Percentiles rank a stretch among this genome's conserved stretches.
These are phyloP conservation scores for Tephrocybe sp. DNA, from an alignment of 768 basidiomycete genomes.

Conservation along the genomic window DNA sequence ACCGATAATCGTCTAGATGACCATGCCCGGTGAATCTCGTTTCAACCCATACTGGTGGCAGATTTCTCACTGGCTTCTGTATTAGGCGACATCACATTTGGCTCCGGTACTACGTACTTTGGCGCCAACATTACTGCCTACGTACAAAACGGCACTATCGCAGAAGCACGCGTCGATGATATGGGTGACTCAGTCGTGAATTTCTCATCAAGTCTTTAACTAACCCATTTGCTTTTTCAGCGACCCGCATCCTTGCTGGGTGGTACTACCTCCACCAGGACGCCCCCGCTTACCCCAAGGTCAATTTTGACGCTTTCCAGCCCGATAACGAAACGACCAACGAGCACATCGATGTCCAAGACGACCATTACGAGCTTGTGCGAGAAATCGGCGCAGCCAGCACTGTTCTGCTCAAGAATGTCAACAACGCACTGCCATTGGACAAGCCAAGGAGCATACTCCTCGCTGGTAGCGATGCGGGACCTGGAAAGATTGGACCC, in stretches of 20 bases:
- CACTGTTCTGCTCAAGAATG: constrained; percentile 78
- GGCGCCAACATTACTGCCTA: constrained; percentile 67
- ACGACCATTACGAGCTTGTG: constrained; percentile 65
- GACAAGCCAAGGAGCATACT: constrained; percentile 58
- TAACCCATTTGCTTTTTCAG: constrained; percentile 31
- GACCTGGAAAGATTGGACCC: constrained; percentile 64
- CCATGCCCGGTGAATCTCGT: constrained; percentile 61
- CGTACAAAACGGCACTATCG: constrained; percentile 73
- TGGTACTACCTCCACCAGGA: constrained; percentile 76
- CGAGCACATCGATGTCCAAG: constrained; percentile 66
- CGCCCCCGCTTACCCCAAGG: constrained; percentile 53
- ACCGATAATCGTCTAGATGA: constrained; percentile 47
- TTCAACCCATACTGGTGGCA: constrained; percentile 19
- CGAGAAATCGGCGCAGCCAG: constrained; percentile 74
- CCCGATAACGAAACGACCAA: constrained; percentile 53
- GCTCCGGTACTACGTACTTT: constrained; percentile 56
- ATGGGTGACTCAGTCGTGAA: constrained; percentile 52
- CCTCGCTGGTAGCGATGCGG: constrained; percentile 64
- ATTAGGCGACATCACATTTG: constrained; percentile 43
- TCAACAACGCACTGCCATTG: constrained; percentile 54
- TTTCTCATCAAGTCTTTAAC: background rate
- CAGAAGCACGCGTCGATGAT: constrained; percentile 65
- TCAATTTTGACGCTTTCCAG: constrained; percentile 72
- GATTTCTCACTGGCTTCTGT: background rate
- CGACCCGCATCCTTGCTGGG: constrained; percentile 70